Evolutionary conservation across 805 yeast genomes (phyloP).

Genomic region (Saturnispora zaruensis): DNA sequence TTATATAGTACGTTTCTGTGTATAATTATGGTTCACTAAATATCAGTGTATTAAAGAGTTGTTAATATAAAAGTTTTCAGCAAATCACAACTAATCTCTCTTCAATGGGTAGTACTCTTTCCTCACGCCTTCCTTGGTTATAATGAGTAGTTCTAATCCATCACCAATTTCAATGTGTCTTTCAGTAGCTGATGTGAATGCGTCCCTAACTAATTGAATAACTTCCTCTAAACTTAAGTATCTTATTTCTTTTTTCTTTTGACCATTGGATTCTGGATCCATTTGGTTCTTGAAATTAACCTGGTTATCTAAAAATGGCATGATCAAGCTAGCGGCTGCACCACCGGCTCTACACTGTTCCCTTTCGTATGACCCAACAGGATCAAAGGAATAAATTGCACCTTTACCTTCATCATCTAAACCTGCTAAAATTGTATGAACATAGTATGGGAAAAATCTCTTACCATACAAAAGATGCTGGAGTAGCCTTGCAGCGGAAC

Average conservation of each 20-base stretch:
- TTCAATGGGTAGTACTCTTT: conserved; percentile 78
- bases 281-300: conserved; percentile 91
- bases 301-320: conserved; percentile 97
- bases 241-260: conserved; percentile 48
- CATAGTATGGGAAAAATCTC: conserved; percentile 95
- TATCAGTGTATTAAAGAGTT: background rate
- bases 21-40: background rate
- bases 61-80: background rate
- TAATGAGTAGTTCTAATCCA: conserved; percentile 81
- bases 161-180: conserved; percentile 99
- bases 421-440: conserved; percentile 90
- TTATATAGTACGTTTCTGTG: background rate
- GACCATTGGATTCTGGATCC: conserved; percentile 70
- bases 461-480: conserved; percentile 88
- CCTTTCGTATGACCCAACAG: conserved; percentile 95
- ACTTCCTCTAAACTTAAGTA: conserved; percentile 78
- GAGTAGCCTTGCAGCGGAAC: conserved; percentile 80
- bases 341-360: conserved; percentile 98
- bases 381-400: conserved; percentile 92
- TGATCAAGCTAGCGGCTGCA: conserved; percentile 89
- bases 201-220: conserved; percentile 79
- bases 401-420: conserved; percentile 88
- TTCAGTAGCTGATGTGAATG: conserved; percentile 93
- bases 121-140: conserved; percentile 88
- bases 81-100: conserved; percentile 49